Base-by-base conservation (phyloP, 225 moss, liverwort and hornwort species). In the Pseudoscleropodium purum region DNA sequence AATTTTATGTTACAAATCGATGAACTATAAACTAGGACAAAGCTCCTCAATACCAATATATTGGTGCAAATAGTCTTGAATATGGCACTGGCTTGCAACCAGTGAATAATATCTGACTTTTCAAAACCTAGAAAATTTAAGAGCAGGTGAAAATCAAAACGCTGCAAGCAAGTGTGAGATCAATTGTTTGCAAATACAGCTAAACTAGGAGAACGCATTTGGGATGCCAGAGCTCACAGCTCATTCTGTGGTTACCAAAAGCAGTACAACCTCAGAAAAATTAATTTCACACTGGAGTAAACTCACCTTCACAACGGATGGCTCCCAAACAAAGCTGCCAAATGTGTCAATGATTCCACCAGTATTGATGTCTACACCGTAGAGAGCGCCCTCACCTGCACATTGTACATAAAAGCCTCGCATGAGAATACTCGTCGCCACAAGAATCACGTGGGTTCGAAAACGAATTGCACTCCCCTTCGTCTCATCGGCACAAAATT, bases 321-420 rank as follows among this genome's bases (percentile, higher is more conserved):
- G 99, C 91, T 99, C 99, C 97, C 99, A 99, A 8, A 99, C 95
- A 90, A 96, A 99, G 83, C 92, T 96, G 7, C 92, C 92, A 86
- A 85, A 99, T 31, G 99, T 99, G 87, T 99, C 96, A 18, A 96
- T 91, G 76, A 97, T 99, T 84, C 97, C 97, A 86, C 97, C 97
- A 23, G 91, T 94, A 88, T 97, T 96, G 73, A 99, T 97, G 81
- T 97, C 99, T 67, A 99, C 99, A 85, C 96, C 99, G 90, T 91
- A 97, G n/a, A 91, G 95, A 61, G 93, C 94, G 77, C 98, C 97
- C 75, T 96, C 96, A n/a, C 97, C 99, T 97, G 92, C 84, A 93
- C 75, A 90, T 81, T 62, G 57, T 83, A 65, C 51, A 78, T 64
- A 61, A 29, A 83, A 43, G 15, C 9, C 33, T 66, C 36, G 30